Evolutionary conservation across 2,329 filamentous ascomycete genomes (phyloP), one percentile per base, ranked within the genome.

Genomic region (Nemania sp.): DNA sequence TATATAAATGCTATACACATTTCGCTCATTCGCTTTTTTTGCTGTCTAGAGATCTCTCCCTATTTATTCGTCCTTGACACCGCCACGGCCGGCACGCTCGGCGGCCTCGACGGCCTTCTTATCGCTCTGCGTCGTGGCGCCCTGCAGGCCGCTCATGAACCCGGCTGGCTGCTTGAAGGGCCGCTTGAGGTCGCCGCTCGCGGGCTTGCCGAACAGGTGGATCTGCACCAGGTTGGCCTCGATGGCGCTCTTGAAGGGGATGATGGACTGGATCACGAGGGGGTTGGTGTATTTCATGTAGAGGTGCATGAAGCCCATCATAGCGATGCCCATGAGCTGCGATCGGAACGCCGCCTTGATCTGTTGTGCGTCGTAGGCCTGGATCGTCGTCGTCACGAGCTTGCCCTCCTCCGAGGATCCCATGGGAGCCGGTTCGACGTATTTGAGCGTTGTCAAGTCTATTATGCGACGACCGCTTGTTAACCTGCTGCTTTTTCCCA

Each of bases 281-380:
- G 95, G 95, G 87, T 98, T 99, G 81, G 93, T 98, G 89, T 98
- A 99, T 79, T 97, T 93, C 85, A 99, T 90, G 88, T 98, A 99
- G 64, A 99, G 69, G 82, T 99, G 95, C 94, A 99, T 98, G 74
- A 97, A 91, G 64, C 79, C 87, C 94, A 99, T 98, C 93, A 99
- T 99, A 77, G 86, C 93, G 60, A 99, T 83, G 62, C 95, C 95
- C 91, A 97, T 98, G 72, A 96, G 80, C 81, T 98, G 94, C 67
- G 89, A 86, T 78, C 95, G 95, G 85, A 94, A 91, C 68, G 92
- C 84, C 67, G 86, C 82, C 80, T 90, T 90, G 75, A 98, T 85
- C 82, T 98, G 94, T 71, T 85, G 81, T 72, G 87, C 83, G 78
- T 99, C 95, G 84, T 99, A 99, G 73, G 93, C 92, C 81, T 96